Evolutionary conservation across 176 grass and related monocot species (phyloP).

Genomic region (Panicum miliaceum): DNA sequence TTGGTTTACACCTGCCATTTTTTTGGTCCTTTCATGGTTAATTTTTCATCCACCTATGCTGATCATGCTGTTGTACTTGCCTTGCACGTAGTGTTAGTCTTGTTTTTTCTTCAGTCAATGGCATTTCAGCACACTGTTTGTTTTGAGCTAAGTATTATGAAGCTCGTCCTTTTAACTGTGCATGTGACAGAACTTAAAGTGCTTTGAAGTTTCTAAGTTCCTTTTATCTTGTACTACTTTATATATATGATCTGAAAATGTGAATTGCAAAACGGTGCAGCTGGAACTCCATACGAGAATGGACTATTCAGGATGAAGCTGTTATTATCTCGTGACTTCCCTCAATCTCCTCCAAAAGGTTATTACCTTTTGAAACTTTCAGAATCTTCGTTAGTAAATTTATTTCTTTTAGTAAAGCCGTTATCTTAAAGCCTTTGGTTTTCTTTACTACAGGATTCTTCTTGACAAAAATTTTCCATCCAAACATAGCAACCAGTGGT

Average conservation of each 20-base stretch:
- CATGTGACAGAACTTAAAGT: not conserved
- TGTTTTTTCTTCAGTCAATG: not conserved
- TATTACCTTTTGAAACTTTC: not conserved
- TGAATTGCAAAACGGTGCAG: constrained; percentile 42
- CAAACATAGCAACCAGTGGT: constrained; percentile 87
- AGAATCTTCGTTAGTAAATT: constrained; percentile 7
- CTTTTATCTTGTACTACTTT: constrained; percentile 8
- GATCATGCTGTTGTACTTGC: not conserved
- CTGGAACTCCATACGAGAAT: constrained; percentile 94
- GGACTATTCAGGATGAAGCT: constrained; percentile 97
- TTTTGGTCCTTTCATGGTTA: not conserved
- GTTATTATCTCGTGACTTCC: constrained; percentile 78
- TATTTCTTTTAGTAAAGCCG: not conserved
- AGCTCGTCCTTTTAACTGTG: not conserved
- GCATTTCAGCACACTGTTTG: not conserved
- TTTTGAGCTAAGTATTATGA: not conserved
- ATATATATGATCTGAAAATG: constrained; percentile 2
- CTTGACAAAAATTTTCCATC: constrained; percentile 96
- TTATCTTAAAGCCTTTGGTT: not conserved
- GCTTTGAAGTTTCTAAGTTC: not conserved
- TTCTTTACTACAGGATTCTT: constrained; percentile 73
- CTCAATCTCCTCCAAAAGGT: constrained; percentile 95
- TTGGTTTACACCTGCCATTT: constrained; percentile 12
- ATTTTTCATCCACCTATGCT: not conserved
- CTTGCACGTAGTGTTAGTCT: not conserved